Evolutionary conservation across 306 rosid species (phyloP).

Genomic region (Castanea crenata): DNA sequence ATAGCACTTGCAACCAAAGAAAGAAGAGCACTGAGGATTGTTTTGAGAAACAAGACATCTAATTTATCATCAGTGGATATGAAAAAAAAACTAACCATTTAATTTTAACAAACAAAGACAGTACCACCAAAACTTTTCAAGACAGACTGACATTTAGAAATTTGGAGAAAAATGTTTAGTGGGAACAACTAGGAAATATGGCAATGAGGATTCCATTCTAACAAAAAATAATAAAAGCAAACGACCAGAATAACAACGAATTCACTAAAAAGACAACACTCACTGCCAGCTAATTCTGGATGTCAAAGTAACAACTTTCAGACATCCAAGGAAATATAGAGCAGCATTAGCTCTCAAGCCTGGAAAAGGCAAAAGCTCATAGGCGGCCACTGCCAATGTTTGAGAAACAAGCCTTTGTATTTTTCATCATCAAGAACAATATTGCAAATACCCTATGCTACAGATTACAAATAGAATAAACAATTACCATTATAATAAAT

Average conservation of each 20-base stretch:
- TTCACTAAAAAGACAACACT: background rate
- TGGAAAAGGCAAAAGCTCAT: conserved; percentile 35
- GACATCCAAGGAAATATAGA: conserved; percentile 32
- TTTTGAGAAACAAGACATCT: no score
- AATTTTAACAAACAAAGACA: background rate
- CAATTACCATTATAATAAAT: no score
- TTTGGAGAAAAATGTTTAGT: background rate
- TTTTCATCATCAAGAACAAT: conserved; percentile 18
- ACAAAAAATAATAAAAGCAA: background rate
- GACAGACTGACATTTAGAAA: background rate
- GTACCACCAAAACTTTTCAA: background rate
- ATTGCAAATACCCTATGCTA: background rate
- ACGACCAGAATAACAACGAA: background rate
- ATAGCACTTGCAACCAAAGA: no score
- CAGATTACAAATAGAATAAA: background rate
- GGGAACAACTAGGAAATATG: background rate
- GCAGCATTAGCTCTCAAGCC: conserved; percentile 41
- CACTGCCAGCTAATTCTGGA: background rate
- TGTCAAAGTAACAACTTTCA: background rate
- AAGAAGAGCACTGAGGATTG: no score
- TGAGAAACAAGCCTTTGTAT: conserved; percentile 28
- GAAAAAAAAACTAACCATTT: background rate
- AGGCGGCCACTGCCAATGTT: conserved; percentile 36
- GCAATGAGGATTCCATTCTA: background rate
- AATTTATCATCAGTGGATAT: no score